phyloP scores from a whole-genome alignment of 257 asterid genomes.

The Nicotiana benthamiana region DNA sequence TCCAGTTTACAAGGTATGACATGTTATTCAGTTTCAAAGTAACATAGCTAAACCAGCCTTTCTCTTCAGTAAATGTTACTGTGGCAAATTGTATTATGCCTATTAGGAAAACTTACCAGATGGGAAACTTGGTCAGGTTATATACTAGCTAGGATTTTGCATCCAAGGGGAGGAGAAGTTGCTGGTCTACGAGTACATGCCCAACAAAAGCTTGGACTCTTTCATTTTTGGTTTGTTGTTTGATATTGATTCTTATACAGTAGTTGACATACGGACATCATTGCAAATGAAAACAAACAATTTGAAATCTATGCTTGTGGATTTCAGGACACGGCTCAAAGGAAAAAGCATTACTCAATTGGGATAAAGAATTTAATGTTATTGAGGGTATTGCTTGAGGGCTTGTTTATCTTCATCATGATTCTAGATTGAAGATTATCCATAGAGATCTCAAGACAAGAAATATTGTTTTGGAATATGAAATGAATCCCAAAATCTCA shows the following conservation, averaged over 20 bases:
- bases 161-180: slow-evolving; percentile 11
- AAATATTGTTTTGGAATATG: too few species aligned
- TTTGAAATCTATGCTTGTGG: too few species aligned
- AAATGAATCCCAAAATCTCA: too few species aligned
- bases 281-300: too few species aligned
- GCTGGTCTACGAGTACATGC: slow-evolving; percentile 7
- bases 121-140: slow-evolving; percentile 11
- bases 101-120: slow-evolving; percentile 5
- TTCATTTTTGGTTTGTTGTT: slow-evolving; percentile 13
- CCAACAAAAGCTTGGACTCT: slow-evolving; percentile 5
- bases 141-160: slow-evolving; percentile 7
- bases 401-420: too few species aligned
- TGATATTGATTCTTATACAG: not conserved
- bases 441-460: too few species aligned
- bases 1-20: slow-evolving; percentile 5
- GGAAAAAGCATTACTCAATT: too few species aligned
- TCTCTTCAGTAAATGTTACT: not conserved
- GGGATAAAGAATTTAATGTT: too few species aligned
- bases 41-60: not conserved
- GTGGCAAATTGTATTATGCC: not conserved
- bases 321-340: too few species aligned
- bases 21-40: not conserved
- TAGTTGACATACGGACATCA: too few species aligned
- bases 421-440: too few species aligned
- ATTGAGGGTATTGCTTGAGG: too few species aligned